Conservation (phyloP, 257 asterid genomes). For the Primulina huaijiensis region DNA sequence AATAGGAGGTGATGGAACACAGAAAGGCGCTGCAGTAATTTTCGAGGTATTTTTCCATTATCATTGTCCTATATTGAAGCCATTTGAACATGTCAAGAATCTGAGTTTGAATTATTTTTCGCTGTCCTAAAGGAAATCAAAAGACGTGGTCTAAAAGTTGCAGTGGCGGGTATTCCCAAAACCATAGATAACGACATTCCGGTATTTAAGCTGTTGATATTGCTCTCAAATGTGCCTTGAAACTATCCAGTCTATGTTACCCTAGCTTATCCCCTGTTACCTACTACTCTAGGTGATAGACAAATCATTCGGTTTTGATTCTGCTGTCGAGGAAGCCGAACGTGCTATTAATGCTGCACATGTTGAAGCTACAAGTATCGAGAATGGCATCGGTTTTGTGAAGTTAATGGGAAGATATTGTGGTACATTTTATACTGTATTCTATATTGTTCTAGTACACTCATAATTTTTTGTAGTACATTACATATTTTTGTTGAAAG, state of each 20-base stretch:
- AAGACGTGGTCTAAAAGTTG: conserved; percentile 78
- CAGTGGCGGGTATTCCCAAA: conserved; percentile 84
- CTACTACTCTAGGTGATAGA: conserved; percentile 67
- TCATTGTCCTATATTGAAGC: background rate
- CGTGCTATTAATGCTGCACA: conserved; percentile 97
- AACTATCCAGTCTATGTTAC: conserved; percentile 2
- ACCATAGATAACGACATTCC: conserved; percentile 93
- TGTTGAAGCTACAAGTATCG: conserved; percentile 89
- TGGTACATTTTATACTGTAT: conserved; percentile 39
- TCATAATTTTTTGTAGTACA: background rate
- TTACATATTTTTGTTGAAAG: background rate
- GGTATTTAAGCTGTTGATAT: conserved; percentile 33
- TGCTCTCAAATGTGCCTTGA: background rate
- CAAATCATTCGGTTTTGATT: conserved; percentile 86
- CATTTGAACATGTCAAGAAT: background rate
- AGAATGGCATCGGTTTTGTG: conserved; percentile 89
- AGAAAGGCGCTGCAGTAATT: conserved; percentile 83
- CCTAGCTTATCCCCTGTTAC: background rate
- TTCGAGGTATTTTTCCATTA: conserved; percentile 57
- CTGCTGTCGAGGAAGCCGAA: conserved; percentile 97
- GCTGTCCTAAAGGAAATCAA: conserved; percentile 59
- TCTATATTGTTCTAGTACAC: background rate
- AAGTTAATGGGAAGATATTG: conserved; percentile 89
- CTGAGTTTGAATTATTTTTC: background rate
- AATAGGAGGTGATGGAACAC: conserved; percentile 96